Percentiles rank a stretch among this genome's conserved stretches.
Evolutionary conservation across 345 rosid genomes (phyloP).

Genomic region (Brassica rapa): DNA sequence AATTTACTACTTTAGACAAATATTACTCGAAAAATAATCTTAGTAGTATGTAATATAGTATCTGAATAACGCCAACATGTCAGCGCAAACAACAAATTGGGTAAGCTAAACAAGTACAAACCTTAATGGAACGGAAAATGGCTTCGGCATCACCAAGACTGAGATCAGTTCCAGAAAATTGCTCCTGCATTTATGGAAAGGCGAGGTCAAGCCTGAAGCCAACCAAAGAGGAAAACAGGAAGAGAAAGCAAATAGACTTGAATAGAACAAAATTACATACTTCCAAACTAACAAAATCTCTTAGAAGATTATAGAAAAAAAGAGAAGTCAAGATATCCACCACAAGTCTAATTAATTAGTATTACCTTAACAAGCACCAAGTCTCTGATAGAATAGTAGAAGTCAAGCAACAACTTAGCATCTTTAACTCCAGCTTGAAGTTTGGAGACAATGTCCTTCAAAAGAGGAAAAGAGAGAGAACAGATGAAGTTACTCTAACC

Average conservation of each 20-base stretch:
- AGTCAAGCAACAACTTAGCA: conserved; percentile 75
- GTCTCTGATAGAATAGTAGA: conserved; percentile 66
- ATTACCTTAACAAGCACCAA: conserved; percentile 77
- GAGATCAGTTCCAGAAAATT: conserved; percentile 56
- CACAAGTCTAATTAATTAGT: conserved; percentile 11
- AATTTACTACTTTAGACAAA: conserved; percentile 29
- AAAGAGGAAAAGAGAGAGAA: conserved; percentile 8
- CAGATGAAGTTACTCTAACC: neutral
- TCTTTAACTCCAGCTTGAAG: conserved; percentile 61
- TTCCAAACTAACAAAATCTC: neutral
- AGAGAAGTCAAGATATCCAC: neutral
- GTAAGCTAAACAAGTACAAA: conserved; percentile 42
- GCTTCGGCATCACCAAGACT: conserved; percentile 74
- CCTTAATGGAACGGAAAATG: conserved; percentile 80
- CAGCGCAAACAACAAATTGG: neutral
- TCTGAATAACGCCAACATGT: neutral
- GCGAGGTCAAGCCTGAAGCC: conserved; percentile 9
- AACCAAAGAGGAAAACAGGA: neutral
- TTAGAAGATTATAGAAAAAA: neutral
- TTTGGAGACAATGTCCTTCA: conserved; percentile 63
- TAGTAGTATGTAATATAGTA: neutral
- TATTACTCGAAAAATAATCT: neutral
- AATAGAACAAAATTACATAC: conserved; percentile 1
- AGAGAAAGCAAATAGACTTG: conserved; percentile 5
- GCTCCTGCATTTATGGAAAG: conserved; percentile 53